Evolutionary conservation across 768 basidiomycete genomes (phyloP).

Genomic region (Coprinopsis marcescibilis): DNA sequence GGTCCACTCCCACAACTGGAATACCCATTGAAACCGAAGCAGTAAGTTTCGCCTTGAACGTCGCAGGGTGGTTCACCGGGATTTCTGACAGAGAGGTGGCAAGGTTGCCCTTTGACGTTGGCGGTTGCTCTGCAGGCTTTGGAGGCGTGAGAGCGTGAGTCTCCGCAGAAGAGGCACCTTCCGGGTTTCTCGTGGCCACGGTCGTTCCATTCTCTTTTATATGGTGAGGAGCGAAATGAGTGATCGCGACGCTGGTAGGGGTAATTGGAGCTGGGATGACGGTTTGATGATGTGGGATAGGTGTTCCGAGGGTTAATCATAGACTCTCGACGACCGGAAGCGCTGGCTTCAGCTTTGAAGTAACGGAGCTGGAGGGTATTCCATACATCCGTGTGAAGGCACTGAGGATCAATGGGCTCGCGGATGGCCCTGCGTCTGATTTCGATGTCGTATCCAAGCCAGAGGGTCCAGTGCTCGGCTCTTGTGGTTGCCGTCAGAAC

Average conservation of each 20-base stretch:
- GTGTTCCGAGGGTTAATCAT: background rate
- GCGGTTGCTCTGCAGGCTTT: constrained; percentile 2
- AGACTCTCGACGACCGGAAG: background rate
- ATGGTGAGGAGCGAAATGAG: background rate
- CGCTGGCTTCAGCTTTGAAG: background rate
- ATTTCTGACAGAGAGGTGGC: background rate
- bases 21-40: constrained; percentile 14
- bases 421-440: constrained; percentile 9
- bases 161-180: constrained; percentile 14
- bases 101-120: constrained; percentile 8
- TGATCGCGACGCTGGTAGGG: background rate
- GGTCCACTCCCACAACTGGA: constrained; percentile 5
- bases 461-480: constrained; percentile 11
- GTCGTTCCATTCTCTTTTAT: background rate
- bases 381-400: constrained; percentile 11
- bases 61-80: constrained; percentile 5
- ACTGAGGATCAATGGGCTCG: constrained; percentile 6
- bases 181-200: background rate
- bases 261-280: background rate
- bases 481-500: constrained; percentile 10
- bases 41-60: constrained; percentile 9
- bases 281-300: background rate
- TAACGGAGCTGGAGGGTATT: constrained; percentile 8
- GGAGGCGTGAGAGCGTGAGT: constrained; percentile 5
- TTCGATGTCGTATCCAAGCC: constrained; percentile 14